Percentiles rank a stretch among this genome's conserved stretches.
phyloP scores from a whole-genome alignment of 208 protist genomes.

The Trypanosoma cruzi region DNA sequence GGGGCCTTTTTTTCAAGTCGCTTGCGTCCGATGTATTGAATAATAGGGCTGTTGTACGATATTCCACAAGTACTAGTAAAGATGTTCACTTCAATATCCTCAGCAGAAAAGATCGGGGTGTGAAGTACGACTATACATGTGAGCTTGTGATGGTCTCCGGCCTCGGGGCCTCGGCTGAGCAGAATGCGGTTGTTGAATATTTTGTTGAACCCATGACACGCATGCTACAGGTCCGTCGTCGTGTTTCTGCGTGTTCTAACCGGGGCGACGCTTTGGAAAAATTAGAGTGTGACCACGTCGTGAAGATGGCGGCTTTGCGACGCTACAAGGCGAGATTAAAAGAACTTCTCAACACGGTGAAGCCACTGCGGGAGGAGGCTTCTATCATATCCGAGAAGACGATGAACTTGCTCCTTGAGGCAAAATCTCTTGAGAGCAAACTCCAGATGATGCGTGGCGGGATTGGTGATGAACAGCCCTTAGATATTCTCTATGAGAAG shows the following conservation, averaged over 20 bases:
- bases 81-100: conserved; percentile 59
- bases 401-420: conserved; percentile 59
- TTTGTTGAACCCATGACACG: conserved; percentile 65
- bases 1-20: conserved; percentile 89
- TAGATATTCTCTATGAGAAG: conserved; percentile 83
- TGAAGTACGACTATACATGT: conserved; percentile 55
- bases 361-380: conserved; percentile 69
- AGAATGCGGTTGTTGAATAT: conserved; percentile 46
- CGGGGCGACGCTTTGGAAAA: background rate
- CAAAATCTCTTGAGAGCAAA: conserved; percentile 61
- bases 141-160: conserved; percentile 51
- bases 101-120: conserved; percentile 61
- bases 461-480: conserved; percentile 58
- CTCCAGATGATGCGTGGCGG: conserved; percentile 40
- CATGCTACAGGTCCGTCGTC: conserved; percentile 37
- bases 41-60: conserved; percentile 45
- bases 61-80: conserved; percentile 30
- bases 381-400: conserved; percentile 47
- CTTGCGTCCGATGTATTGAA: conserved; percentile 80
- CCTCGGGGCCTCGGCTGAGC: conserved; percentile 25
- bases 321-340: conserved; percentile 39
- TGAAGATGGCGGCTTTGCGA: conserved; percentile 34
- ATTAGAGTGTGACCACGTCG: conserved; percentile 47
- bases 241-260: background rate
- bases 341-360: conserved; percentile 40